phyloP scores from a whole-genome alignment of 192 early-diverging fungal genomes.

The Coemansia sp. region DNA sequence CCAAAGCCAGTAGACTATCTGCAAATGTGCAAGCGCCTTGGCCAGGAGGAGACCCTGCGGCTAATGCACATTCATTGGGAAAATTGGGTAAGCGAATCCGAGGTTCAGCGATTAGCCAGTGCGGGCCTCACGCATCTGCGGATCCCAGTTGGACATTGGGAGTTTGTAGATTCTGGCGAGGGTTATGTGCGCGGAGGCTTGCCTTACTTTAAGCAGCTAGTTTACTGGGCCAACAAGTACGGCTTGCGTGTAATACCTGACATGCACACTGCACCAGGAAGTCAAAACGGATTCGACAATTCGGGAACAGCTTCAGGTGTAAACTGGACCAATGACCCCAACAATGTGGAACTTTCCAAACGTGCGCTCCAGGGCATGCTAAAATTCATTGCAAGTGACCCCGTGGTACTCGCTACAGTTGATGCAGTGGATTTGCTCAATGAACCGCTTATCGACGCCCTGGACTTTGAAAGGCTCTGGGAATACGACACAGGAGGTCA shows the following conservation, averaged over 20 bases:
- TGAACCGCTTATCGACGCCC: conserved; percentile 43
- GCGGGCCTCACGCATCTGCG: conserved; percentile 57
- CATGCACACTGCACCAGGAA: conserved; percentile 60
- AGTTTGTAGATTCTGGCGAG: conserved; percentile 55
- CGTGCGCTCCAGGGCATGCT: conserved; percentile 56
- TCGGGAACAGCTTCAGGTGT: conserved; percentile 49
- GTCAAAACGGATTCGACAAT: conserved; percentile 63
- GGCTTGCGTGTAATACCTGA: conserved; percentile 57
- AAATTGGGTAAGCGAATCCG: conserved; percentile 57
- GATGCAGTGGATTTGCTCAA: conserved; percentile 50
- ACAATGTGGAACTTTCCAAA: conserved; percentile 56
- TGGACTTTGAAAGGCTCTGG: conserved; percentile 51
- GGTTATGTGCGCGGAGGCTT: conserved; percentile 54
- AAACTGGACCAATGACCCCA: conserved; percentile 50
- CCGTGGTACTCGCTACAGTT: conserved; percentile 30
- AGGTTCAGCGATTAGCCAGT: conserved; percentile 52
- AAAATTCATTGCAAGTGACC: conserved; percentile 54
- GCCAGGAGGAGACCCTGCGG: conserved; percentile 34
- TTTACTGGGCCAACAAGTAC: conserved; percentile 57
- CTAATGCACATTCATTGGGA: conserved; percentile 56
- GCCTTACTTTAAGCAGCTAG: conserved; percentile 48
- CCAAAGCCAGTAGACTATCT: conserved; percentile 52
- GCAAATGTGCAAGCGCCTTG: conserved; percentile 53
- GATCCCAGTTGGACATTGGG: conserved; percentile 64
- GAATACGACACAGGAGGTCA: conserved; percentile 51